Evolutionary conservation across 169 alveolate species (phyloP).

Genomic region (Cryptosporidium tyzzeri): DNA sequence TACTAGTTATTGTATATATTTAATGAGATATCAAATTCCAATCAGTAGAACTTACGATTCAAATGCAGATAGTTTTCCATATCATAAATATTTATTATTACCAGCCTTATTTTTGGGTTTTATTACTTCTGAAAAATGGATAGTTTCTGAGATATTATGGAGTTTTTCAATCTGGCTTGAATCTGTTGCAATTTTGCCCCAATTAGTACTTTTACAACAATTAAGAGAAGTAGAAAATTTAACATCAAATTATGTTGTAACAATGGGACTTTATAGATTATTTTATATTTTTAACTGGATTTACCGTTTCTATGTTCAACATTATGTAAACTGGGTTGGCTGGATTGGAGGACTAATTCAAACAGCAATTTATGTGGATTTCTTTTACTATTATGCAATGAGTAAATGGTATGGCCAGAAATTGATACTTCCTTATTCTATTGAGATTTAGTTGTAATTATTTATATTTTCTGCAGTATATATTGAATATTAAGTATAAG

Average conservation of each 20-base stretch:
- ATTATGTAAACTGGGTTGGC: conserved; percentile 87
- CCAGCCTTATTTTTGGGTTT: conserved; percentile 86
- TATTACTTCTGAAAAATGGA: conserved; percentile 79
- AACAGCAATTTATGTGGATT: conserved; percentile 93
- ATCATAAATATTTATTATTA: conserved; percentile 90
- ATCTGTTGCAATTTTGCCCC: conserved; percentile 96
- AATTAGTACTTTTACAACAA: conserved; percentile 92
- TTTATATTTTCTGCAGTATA: background rate
- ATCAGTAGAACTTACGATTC: conserved; percentile 91
- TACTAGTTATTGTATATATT: conserved; percentile 89
- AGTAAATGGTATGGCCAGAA: conserved; percentile 91
- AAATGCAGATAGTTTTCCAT: conserved; percentile 92
- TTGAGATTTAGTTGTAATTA: conserved; percentile 15
- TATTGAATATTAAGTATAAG: background rate
- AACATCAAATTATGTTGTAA: conserved; percentile 94
- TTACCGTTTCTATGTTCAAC: conserved; percentile 88
- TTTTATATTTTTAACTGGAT: conserved; percentile 94
- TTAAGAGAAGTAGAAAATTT: conserved; percentile 94
- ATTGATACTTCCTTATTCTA: conserved; percentile 85
- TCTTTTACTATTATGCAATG: conserved; percentile 94
- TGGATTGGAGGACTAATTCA: conserved; percentile 94
- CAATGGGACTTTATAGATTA: conserved; percentile 94
- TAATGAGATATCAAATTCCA: conserved; percentile 88
- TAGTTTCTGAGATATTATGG: conserved; percentile 91
- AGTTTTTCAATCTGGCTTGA: conserved; percentile 96